Conservation (phyloP, 179 eudicot species). For the Spergularia azorica region DNA sequence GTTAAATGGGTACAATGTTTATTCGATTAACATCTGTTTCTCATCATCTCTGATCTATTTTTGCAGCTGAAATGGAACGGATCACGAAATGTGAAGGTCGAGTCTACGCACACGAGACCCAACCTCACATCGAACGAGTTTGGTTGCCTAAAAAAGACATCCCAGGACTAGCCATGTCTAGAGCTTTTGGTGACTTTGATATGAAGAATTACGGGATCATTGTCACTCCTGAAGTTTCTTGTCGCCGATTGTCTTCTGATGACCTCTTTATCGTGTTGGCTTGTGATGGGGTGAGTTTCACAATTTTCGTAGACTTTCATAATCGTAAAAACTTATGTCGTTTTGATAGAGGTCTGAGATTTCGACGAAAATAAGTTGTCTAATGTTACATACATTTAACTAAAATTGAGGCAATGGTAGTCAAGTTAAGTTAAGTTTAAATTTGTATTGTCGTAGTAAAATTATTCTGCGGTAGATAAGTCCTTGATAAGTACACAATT, state of each 20-base stretch:
- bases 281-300: slow-evolving; percentile 63
- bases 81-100: slow-evolving; percentile 61
- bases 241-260: slow-evolving; percentile 41
- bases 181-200: slow-evolving; percentile 73
- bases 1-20: no score
- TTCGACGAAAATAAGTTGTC: no score
- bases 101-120: slow-evolving; percentile 58
- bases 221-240: slow-evolving; percentile 58
- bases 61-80: slow-evolving; percentile 62
- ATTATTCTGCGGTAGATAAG: no score
- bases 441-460: no score
- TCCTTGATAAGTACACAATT: no score
- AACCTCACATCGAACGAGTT: slow-evolving; percentile 65
- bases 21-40: no score
- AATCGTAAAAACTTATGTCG: no score
- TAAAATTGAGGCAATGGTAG: no score
- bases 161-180: slow-evolving; percentile 90
- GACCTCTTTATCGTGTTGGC: slow-evolving; percentile 74
- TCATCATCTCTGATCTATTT: no score
- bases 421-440: no score
- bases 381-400: no score
- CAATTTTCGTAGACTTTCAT: background rate
- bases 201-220: slow-evolving; percentile 67
- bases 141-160: slow-evolving; percentile 72
- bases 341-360: no score